Evolutionary conservation across 495 filamentous ascomycete genomes (phyloP), one percentile per base, ranked within the genome.

Genomic region (Copromyces sp.): DNA sequence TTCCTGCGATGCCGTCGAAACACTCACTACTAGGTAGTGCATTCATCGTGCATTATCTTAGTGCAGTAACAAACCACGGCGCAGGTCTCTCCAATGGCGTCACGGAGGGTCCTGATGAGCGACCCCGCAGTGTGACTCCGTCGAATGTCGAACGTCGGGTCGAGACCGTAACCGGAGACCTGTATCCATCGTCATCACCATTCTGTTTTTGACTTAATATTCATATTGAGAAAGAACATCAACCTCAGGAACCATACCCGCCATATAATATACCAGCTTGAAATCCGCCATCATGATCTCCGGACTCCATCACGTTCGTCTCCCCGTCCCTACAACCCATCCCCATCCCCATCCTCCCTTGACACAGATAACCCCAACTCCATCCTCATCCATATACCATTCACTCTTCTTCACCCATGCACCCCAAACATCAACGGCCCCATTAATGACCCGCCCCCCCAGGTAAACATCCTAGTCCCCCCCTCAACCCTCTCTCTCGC

Each of bases 391-490:
- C 70, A 73, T 37, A 37, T 37, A 40, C 39, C 39, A 11, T 14
- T 40, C 39, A 40, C 39, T 40, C 39, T 14, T 1, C 0, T 37
- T 75, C 3, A 90, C 87, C 0, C 82, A 90, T 1, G 86, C 85
- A 38, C 79, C 79, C 90, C 24, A 24, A 24, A 24, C 24, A 24
- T 24, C 24, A 24, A 24, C 24, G 24, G 24, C 24, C 24, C 24
- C 24, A 35, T 32, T 40, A 5, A 59, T 2, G 8, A 40, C n/a
- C 72, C 7, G 14, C 44, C 39, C 4, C 39, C 2, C 16, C 37
- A 76, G 76, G 76, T 90, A 69, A 91, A 91, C 78, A 81, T 91
- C 73, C 82, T 86, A 4, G 86, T 90, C 29, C 87, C 88, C 0
- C 76, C 77, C 0, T 86, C 82, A 47, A 88, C 87, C 2, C 81